A percentile compares a stretch with the other conserved stretches of the same genome.
These are phyloP conservation scores for Iris pallida DNA, from an alignment of 116 monocot genomes.

Conservation along the genomic window DNA sequence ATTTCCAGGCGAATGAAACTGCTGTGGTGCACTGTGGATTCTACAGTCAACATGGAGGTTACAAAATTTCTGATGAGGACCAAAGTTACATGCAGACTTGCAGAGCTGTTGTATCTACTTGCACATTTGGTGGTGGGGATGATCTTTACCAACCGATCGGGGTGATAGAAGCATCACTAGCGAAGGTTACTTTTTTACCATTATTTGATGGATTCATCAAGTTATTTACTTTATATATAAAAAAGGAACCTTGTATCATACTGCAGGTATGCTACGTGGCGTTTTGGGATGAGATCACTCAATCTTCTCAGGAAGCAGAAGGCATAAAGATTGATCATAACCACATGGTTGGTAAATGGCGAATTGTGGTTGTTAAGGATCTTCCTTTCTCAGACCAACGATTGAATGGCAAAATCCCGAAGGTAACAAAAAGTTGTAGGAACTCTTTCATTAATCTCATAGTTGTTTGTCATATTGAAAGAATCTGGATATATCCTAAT, in stretches of 20 bases:
- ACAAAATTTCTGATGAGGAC: conserved; percentile 67
- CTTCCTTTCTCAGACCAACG: conserved; percentile 91
- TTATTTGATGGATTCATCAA: not conserved
- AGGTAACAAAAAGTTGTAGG: conserved; percentile 31
- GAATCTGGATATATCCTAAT: too few species aligned
- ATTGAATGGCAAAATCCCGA: conserved; percentile 89
- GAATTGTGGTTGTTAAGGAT: conserved; percentile 65
- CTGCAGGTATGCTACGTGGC: conserved; percentile 85
- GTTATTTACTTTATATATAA: conserved; percentile 2
- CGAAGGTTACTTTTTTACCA: conserved; percentile 31
- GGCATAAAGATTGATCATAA: conserved; percentile 44
- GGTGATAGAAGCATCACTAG: conserved; percentile 62
- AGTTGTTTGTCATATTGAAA: too few species aligned
- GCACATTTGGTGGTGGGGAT: conserved; percentile 97
- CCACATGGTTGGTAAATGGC: conserved; percentile 81
- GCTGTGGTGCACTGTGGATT: conserved; percentile 81
- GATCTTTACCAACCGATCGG: conserved; percentile 95
- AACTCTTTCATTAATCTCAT: not conserved
- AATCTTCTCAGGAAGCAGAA: conserved; percentile 50
- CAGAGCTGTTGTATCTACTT: conserved; percentile 76
- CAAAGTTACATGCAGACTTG: conserved; percentile 68
- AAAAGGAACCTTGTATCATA: too few species aligned
- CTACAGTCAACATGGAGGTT: conserved; percentile 80
- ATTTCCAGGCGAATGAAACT: conserved; percentile 52
- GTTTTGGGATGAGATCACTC: conserved; percentile 95